Conservation (phyloP, 106 monocot genomes). For the Agapanthus africanus region DNA sequence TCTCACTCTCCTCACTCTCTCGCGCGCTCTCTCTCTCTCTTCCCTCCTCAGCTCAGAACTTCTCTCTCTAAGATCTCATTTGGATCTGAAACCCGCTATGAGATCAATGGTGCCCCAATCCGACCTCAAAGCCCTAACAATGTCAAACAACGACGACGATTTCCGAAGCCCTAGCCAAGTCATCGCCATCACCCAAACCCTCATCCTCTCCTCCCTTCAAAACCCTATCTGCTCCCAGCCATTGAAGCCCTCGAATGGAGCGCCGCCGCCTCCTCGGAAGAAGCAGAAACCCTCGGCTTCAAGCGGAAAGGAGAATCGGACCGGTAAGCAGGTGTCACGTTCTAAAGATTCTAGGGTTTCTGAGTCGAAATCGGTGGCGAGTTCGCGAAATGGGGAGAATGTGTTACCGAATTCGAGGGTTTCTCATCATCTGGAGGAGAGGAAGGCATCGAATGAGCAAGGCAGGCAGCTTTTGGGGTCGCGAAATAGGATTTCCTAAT, state of each 20-base stretch:
- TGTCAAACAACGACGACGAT: constrained; percentile 71
- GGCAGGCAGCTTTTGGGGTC: constrained; percentile 7
- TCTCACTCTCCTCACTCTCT: too few species aligned
- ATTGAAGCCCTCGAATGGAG: constrained; percentile 29
- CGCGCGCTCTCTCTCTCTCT: too few species aligned
- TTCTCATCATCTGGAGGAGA: neutral
- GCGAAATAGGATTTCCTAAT: neutral
- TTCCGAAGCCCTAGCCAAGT: constrained; percentile 54
- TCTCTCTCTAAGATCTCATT: too few species aligned
- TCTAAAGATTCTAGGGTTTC: too few species aligned
- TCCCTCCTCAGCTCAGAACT: too few species aligned
- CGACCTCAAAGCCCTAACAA: too few species aligned
- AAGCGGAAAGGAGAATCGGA: constrained; percentile 58
- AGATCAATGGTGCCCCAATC: too few species aligned
- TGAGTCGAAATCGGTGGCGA: neutral
- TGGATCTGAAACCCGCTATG: too few species aligned
- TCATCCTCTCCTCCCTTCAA: constrained; percentile 22
- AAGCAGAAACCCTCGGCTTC: constrained; percentile 20
- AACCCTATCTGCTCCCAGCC: too few species aligned
- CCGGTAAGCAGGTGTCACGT: neutral
- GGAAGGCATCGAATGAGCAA: neutral
- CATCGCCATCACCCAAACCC: constrained; percentile 32
- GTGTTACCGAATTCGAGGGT: neutral
- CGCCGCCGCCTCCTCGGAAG: constrained; percentile 35
- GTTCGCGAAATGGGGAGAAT: neutral